Evolutionary conservation across 2,329 filamentous ascomycete genomes (phyloP), one percentile per base, ranked within the genome.

Genomic region (Orbilia oligospora): DNA sequence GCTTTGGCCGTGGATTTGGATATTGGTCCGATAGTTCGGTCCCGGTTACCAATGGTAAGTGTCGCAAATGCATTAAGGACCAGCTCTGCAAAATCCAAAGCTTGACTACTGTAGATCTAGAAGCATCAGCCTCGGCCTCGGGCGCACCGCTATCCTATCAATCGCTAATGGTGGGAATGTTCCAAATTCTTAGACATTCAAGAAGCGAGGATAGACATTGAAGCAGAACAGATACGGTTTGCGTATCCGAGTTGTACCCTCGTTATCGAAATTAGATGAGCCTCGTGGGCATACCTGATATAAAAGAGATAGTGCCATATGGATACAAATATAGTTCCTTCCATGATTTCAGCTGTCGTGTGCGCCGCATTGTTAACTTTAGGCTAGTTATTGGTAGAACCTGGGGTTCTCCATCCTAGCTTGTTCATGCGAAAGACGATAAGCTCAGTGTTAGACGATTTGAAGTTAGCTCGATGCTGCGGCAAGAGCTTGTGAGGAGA

Each of bases 171-270:
- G 20, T 38, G 36, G 61, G 20, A 36, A 24, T 78, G 75, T 69
- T 69, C 55, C 63, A 78, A 55, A 78, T 71, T 78, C 68, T 18
- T 24, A 78, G 68, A 77, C 72, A 77, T 49, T 24, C 22, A 10
- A 69, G 56, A 67, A 44, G 49, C 44, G 61, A 71, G 18, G 48
- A 46, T 71, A 49, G 51, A 24, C 61, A 66, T 22, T 53, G 18
- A 61, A 24, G 44, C 30, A 49, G 22, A 55, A 72, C 75, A 6
- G 49, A 78, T 72, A 18, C 3, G 72, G 75, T 30, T 48, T 68
- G 68, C 48, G 36, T 53, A 78, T 41, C 75, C 75, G 75, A 78
- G 63, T 56, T 70, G 68, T 56, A 20, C 9, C 12, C 41, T 71
- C 24, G n/a, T 18, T 51, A 61, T 53, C 20, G 38, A 55, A 24